Base-by-base conservation (phyloP, 179 eudicot genomes). In the Beta macrorhiza region DNA sequence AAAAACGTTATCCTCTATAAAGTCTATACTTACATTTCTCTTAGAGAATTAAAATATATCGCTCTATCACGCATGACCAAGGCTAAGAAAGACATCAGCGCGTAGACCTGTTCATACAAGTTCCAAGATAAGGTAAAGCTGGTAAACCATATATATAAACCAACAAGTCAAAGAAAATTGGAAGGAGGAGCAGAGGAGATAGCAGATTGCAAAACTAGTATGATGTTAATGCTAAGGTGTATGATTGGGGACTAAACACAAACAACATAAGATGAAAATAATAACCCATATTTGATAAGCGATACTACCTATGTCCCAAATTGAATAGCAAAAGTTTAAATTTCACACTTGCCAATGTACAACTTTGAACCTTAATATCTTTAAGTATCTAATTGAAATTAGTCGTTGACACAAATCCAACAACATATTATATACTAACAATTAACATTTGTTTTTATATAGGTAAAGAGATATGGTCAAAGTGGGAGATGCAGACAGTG, bases 61-160 rank as follows among this genome's bases (percentile, higher is more conserved):
- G 98, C 85, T n/a, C 89, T 89, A 82, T 87, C 89, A 72, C 89
- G 97, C 81, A 90, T 82, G 78, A 93, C 57, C 75, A 96, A 92
- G 11, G 99, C 90, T 86, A 96, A 83, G 88, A 96, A 91, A 75
- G 99, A 96, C 93, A 87, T 93, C 59, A 92, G 81, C 32, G 98
- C 98, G 86, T 93, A 96, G 67, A 96, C 97, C 99, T 96, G 96
- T 79, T 77, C 86, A 83, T 74, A 73, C 32, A 29, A 83, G 82
- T 11, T 32, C 5, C 57, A 67, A n/a, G 51, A 44, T 32, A 15
- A 82, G 10, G 45, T 79, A 29, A 85, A 74, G 82, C 76, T 22
- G 9, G 6, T 22, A 51, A 51, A 71, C 45, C 59, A 53, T 53
- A 52, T 0, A 19, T 44, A 78, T 51, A 56, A 37, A 61, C 9